Base-by-base conservation (phyloP, 768 basidiomycete genomes). In the Mycena vulgaris region DNA sequence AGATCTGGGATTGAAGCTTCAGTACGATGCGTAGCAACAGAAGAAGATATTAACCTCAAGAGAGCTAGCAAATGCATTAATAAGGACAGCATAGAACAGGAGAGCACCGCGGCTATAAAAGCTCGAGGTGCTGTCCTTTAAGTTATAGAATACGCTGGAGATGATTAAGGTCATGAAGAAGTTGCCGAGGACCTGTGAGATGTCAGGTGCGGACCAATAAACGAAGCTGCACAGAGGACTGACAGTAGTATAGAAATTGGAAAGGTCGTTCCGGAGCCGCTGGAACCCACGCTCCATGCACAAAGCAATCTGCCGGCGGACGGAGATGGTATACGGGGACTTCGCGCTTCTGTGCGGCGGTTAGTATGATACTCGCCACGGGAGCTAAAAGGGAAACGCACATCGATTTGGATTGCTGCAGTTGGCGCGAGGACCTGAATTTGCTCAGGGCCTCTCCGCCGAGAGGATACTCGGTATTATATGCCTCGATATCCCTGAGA, bases 201-300 rank as follows among this genome's bases (percentile, higher is more conserved):
- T 19, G 14, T 65, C 28, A 65, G 51, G 3, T 4, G 13, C 25
- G 33, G 19, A 10, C 45, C 9, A 25, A 14, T 19, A 27, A 5
- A 13, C 31, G 13, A 13, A n/a, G 23, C 2, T n/a, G 23, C 8
- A 28, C 3, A 52, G 21, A 21, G 48, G 45, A 61, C 63, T 37
- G 33, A 76, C 68, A 2, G 69, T 71, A 11, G 60, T 61, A 13
- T 69, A 71, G 35, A 76, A 76, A 5, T 77, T 75, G 14, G 70
- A 62, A 47, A 78, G 64, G 71, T 88, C 87, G 14, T 84, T 86
- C 33, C 74, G 77, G 23, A 87, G 75, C 64, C 87, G 80, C 76
- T 84, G 84, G 76, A 83, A 83, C 3, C 86, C 84, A 30, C 89
- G 80, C 4, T 72, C 69, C 64, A 88, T 80, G 63, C 86, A 86